Percentiles rank a stretch among this genome's conserved stretches.
Conservation (phyloP, 176 grass and related monocot genomes). For the Juncus inflexus region DNA sequence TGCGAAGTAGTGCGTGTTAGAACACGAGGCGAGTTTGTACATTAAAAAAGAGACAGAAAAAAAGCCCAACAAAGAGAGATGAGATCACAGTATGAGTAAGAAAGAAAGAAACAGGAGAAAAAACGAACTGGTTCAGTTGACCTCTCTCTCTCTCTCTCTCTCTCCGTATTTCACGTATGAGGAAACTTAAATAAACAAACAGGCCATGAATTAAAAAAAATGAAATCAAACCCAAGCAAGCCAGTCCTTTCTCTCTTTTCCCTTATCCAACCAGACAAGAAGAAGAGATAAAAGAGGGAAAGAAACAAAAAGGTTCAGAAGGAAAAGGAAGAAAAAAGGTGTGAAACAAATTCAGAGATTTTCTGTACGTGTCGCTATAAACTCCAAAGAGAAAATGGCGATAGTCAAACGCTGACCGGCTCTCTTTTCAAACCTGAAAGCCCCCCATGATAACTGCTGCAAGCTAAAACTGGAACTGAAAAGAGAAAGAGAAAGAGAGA, state of each 20-base stretch:
- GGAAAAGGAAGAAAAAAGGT: conserved; percentile 3
- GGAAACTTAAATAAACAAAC: not conserved
- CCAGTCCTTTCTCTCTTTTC: not conserved
- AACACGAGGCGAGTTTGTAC: conserved; percentile 6
- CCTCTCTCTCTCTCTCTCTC: conserved; percentile 9
- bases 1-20: not conserved
- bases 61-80: conserved; percentile 2
- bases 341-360: conserved; percentile 12
- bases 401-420: not conserved
- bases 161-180: conserved; percentile 18
- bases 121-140: conserved; percentile 2
- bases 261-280: not conserved
- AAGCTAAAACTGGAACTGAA: not conserved
- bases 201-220: conserved; percentile 9
- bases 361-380: not conserved
- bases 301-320: conserved; percentile 15
- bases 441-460: not conserved
- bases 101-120: not conserved
- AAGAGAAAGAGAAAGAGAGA: not conserved
- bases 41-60: not conserved
- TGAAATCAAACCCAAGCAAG: not conserved
- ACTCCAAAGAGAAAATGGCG: not conserved
- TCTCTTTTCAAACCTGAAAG: conserved; percentile 25
- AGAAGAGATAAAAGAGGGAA: conserved; percentile 21
- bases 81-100: conserved; percentile 6